Evolutionary conservation across 441 rosid genomes (phyloP).

Genomic region (Brassica hybrid): DNA sequence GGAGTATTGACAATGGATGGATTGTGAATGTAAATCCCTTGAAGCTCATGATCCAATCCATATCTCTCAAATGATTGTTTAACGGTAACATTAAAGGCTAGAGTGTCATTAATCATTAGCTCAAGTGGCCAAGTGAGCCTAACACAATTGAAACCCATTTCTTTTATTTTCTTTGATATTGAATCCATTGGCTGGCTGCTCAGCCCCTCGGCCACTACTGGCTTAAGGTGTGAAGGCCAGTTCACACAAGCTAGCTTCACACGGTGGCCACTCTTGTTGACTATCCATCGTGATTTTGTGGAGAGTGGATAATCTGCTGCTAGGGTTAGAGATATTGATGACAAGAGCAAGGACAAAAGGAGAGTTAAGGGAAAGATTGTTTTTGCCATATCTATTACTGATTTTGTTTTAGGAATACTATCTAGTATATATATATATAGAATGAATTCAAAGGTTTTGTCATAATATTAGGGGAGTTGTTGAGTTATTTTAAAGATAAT

Average conservation of each 20-base stretch:
- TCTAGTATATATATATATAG: constrained; percentile 12
- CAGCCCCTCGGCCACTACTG: constrained; percentile 81
- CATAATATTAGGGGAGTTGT: constrained; percentile 24
- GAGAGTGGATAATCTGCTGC: constrained; percentile 53
- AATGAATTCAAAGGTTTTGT: background rate
- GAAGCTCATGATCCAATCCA: constrained; percentile 57
- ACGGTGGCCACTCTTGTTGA: constrained; percentile 58
- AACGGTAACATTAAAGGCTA: constrained; percentile 58
- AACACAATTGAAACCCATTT: constrained; percentile 83
- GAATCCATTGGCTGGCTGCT: constrained; percentile 67
- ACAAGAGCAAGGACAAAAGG: constrained; percentile 7
- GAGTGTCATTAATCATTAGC: constrained; percentile 64
- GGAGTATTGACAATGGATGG: constrained; percentile 70
- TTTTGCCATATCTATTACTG: constrained; percentile 31
- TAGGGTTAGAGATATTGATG: constrained; percentile 23
- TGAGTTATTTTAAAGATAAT: constrained; percentile 8
- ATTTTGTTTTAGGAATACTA: background rate
- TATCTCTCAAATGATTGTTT: constrained; percentile 63
- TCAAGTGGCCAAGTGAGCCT: constrained; percentile 86
- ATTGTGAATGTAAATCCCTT: constrained; percentile 67
- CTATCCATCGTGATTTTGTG: constrained; percentile 74
- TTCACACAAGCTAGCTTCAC: constrained; percentile 81
- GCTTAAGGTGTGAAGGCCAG: constrained; percentile 74
- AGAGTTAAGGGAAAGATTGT: background rate
- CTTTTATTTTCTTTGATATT: constrained; percentile 47